Evolutionary conservation across 768 basidiomycete genomes (phyloP).

Genomic region (Chalciporus sphaerocephalus): DNA sequence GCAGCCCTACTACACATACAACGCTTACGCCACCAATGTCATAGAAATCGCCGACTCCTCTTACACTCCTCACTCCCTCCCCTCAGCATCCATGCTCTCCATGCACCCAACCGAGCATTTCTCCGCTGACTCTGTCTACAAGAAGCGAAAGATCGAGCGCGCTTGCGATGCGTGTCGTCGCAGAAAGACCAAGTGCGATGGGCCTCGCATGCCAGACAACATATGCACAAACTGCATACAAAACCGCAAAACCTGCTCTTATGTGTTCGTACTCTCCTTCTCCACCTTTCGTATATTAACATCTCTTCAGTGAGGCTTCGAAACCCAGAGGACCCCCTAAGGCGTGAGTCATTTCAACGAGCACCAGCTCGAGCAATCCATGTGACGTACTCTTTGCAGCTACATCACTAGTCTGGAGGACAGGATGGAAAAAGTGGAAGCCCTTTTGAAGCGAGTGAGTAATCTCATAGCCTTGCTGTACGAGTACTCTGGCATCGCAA

Average conservation of each 20-base stretch:
- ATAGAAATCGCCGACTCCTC: constrained; percentile 26
- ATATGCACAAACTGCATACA: constrained; percentile 57
- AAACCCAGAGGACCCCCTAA: constrained; percentile 66
- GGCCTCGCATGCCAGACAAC: constrained; percentile 46
- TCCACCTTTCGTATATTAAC: constrained; percentile 1
- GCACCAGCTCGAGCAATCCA: neutral
- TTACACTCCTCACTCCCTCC: neutral
- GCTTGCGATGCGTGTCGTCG: constrained; percentile 59
- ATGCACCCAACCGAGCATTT: constrained; percentile 3
- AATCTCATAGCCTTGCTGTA: neutral
- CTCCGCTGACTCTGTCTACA: constrained; percentile 20
- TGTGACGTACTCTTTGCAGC: constrained; percentile 26
- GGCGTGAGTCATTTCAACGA: constrained; percentile 42
- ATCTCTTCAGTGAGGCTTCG: constrained; percentile 48
- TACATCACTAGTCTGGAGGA: constrained; percentile 60
- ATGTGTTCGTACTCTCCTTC: constrained; percentile 41
- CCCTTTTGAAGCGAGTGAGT: constrained; percentile 49
- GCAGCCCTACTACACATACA: constrained; percentile 18
- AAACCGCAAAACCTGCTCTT: constrained; percentile 51
- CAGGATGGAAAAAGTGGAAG: constrained; percentile 52
- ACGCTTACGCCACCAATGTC: constrained; percentile 20
- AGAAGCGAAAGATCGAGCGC: constrained; percentile 48
- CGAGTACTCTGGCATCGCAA: neutral
- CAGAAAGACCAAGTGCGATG: constrained; percentile 60
- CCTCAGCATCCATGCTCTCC: constrained; percentile 9